phyloP scores from a whole-genome alignment of 1,284 basidiomycete species.

The Neolentinus lepideus region DNA sequence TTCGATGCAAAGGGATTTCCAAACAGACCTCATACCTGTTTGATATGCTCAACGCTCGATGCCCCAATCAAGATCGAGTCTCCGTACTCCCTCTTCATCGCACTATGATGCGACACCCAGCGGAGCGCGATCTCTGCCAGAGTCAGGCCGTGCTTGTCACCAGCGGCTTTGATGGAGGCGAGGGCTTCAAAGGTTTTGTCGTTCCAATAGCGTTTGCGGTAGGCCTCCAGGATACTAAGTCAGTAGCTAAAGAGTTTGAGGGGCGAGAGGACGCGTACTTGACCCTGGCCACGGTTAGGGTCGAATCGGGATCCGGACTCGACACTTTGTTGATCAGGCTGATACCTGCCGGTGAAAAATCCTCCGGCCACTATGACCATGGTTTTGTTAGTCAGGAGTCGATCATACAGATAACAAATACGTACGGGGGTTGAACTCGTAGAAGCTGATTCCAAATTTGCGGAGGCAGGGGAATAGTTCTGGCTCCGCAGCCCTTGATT shows the following conservation, averaged over 20 bases:
- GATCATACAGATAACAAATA: no score
- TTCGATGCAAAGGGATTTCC: not conserved
- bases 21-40: slow-evolving; percentile 26
- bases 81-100: slow-evolving; percentile 36
- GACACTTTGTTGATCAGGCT: slow-evolving; percentile 18
- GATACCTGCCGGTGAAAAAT: slow-evolving; percentile 30
- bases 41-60: slow-evolving; percentile 40
- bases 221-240: not conserved
- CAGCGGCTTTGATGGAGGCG: slow-evolving; percentile 28
- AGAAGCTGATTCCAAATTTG: slow-evolving; percentile 55
- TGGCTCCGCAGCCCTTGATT: slow-evolving; percentile 35
- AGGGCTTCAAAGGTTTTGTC: slow-evolving; percentile 42
- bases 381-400: not conserved
- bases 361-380: slow-evolving; percentile 24
- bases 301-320: slow-evolving; percentile 34
- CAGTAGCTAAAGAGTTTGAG: not conserved
- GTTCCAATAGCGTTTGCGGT: slow-evolving; percentile 33
- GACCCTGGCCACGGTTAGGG: slow-evolving; percentile 10
- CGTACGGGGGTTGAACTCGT: slow-evolving; percentile 45
- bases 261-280: not conserved
- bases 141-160: slow-evolving; percentile 33
- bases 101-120: slow-evolving; percentile 47
- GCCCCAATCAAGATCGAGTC: slow-evolving; percentile 48
- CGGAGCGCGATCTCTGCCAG: slow-evolving; percentile 43
- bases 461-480: slow-evolving; percentile 60